Conservation (phyloP, 345 rosid species). For the Lepidium didymum region DNA sequence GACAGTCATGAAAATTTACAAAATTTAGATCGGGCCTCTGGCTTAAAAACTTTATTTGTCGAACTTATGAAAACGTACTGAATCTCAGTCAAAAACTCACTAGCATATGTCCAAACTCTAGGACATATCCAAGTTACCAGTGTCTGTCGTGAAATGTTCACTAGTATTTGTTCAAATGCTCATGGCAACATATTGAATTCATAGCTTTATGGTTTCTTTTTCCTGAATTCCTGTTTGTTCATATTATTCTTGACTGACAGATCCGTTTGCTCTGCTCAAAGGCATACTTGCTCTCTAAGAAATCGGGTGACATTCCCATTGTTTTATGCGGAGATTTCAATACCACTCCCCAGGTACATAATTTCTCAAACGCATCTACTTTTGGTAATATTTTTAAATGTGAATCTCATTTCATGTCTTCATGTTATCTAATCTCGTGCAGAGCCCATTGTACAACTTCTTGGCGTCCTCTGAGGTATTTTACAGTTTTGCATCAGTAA, state of each 20-base stretch:
- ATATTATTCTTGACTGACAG: conserved; percentile 23
- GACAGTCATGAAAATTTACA: background rate
- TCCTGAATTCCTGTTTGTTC: background rate
- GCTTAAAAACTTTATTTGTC: background rate
- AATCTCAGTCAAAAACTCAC: background rate
- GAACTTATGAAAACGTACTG: background rate
- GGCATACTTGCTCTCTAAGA: conserved; percentile 54
- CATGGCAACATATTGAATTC: background rate
- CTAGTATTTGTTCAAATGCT: background rate
- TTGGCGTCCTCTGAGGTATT: conserved; percentile 62
- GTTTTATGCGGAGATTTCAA: conserved; percentile 75
- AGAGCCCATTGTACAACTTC: conserved; percentile 81
- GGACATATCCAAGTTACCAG: background rate
- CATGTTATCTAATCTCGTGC: conserved; percentile 22
- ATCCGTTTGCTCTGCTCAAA: conserved; percentile 51
- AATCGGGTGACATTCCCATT: conserved; percentile 75
- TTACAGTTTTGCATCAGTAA: background rate
- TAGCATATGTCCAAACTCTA: background rate
- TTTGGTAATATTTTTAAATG: background rate
- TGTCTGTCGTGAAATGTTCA: background rate
- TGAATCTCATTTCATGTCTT: background rate
- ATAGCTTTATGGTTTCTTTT: background rate
- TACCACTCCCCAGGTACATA: conserved; percentile 56
- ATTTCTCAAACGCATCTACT: background rate
- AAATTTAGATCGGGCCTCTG: background rate